Evolutionary conservation across 177 flowering plant genomes (phyloP), one percentile per base, ranked within the genome.

Genomic region (Tripterygium wilfordii): DNA sequence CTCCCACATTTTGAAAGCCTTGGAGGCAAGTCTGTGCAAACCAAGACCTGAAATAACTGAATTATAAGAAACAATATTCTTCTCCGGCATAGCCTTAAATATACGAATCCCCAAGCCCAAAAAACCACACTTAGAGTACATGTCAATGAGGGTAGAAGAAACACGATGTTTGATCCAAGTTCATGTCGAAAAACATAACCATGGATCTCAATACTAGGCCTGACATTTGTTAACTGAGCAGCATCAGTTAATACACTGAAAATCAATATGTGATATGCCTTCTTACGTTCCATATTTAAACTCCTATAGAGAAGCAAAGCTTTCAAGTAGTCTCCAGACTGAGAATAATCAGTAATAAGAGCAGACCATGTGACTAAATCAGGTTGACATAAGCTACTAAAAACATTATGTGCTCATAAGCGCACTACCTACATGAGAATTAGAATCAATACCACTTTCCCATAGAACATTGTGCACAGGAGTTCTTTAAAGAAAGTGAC

Each of bases 311-410:
- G 54, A 5, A 25, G 3, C 40, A 79, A 23, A 1, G 82, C 82
- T 29, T 59, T 65, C 32, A 50, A 56, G 31, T 48, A 29, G 0
- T 84, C 74, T 21, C 87, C 83, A 29, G 61, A 60, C n/a, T 74
- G 78, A 24, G 76, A 64, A 57, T 69, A 73, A 2, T 89, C 96
- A 26, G 82, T 59, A 57, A 87, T 73, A 55, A 90, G 46, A 53
- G 96, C 51, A 31, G 94, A 80, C 88, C 90, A 87, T 19, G 76
- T 58, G 43, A 89, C 82, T 43, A 82, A 60, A 79, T 89, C 94
- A 40, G 79, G 90, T 37, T 65, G 28, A 30, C 32, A 19, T 28
- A 83, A 42, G 44, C 54, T 56, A 15, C 50, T 42, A 49, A 90
- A 90, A 33, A 75, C 76, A 53, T 44, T 44, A 38, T 49, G 82